Base-by-base conservation (phyloP, 129 eudicot genomes). In the Erigeron canadensis region DNA sequence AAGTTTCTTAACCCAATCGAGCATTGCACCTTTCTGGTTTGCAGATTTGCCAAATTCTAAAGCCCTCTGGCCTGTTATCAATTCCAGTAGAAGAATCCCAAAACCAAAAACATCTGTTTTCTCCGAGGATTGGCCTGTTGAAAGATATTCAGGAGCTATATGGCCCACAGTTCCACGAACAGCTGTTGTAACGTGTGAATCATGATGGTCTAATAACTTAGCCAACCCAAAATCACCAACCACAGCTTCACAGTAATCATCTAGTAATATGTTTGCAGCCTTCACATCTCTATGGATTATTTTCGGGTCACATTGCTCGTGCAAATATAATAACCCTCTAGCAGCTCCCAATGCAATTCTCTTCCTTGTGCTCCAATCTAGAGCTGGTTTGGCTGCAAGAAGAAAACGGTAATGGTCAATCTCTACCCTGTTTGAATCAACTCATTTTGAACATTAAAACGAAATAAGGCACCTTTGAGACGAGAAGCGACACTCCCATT, bases 181-280 rank as follows among this genome's bases (percentile, higher is more conserved):
- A 6, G 98, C 98, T 2, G 98, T 94, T 3, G 98, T 95, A 63
- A 95, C 95, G 47, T 95, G 99, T 13, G 97, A 87, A 53, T 95
- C 97, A 4, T 74, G 81, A 79, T 88, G 97, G 77, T 95, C 99
- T 70, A 95, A 77, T 65, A 95, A 91, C 95, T 95, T 95, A 58
- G 99, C 99, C 68, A 95, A 19, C 42, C 99, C 99, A 38, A 95
- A 95, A 85, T 95, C 99, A 59, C 99, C 99, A 12, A 95, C 97
- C 54, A 95, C 95, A 0, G 99, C 97, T 73, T 95, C 99, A 58
- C 85, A 95, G 74, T 85, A 80, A 72, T 94, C 98, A 47, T 94
- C 98, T 5, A 94, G 87, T 69, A 94, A 57, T 78, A 94, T 94
- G 69, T 94, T 94, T 56, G 98, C 98, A 50, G 98, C 98, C 71